A percentile compares a stretch with the other conserved stretches of the same genome.
Conservation (phyloP, 306 rosid species). For the Gastrolobium villosum region DNA sequence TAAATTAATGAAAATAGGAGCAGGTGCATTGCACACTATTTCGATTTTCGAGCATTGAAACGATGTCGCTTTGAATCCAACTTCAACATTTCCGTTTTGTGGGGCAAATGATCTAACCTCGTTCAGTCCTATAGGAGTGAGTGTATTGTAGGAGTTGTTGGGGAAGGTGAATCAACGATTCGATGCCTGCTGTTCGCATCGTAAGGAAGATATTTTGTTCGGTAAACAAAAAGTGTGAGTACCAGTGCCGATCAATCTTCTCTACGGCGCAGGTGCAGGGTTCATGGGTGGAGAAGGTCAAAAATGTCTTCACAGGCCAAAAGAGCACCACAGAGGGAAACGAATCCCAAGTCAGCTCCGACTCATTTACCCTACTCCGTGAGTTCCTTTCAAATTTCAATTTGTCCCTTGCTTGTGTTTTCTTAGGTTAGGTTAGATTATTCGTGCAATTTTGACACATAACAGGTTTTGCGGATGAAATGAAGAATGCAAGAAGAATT, state of each 20-base stretch:
- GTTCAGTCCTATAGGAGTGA: not conserved
- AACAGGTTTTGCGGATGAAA: conserved; percentile 76
- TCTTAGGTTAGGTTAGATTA: too few relatives aligned
- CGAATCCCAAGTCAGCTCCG: conserved; percentile 50
- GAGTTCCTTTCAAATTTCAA: conserved; percentile 40
- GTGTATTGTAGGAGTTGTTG: not conserved
- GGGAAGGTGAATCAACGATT: not conserved
- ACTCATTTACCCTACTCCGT: conserved; percentile 76
- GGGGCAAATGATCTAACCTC: conserved; percentile 4
- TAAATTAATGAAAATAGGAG: too few relatives aligned
- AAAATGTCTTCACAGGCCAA: conserved; percentile 79
- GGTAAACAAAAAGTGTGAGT: not conserved
- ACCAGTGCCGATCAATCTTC: conserved; percentile 68
- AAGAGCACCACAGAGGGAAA: conserved; percentile 45
- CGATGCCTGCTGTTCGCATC: conserved; percentile 61
- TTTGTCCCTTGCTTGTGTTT: not conserved
- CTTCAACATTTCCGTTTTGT: not conserved
- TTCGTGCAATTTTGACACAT: not conserved
- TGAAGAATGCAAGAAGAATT: conserved; percentile 76
- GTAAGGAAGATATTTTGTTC: conserved; percentile 43
- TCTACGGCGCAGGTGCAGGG: conserved; percentile 62
- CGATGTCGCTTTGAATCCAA: conserved; percentile 22
- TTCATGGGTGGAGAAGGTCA: conserved; percentile 85
- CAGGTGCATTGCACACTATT: too few relatives aligned
- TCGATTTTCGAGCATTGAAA: not conserved